phyloP scores from a whole-genome alignment of 164 flowering plant genomes.

The Aristolochia fimbriata region DNA sequence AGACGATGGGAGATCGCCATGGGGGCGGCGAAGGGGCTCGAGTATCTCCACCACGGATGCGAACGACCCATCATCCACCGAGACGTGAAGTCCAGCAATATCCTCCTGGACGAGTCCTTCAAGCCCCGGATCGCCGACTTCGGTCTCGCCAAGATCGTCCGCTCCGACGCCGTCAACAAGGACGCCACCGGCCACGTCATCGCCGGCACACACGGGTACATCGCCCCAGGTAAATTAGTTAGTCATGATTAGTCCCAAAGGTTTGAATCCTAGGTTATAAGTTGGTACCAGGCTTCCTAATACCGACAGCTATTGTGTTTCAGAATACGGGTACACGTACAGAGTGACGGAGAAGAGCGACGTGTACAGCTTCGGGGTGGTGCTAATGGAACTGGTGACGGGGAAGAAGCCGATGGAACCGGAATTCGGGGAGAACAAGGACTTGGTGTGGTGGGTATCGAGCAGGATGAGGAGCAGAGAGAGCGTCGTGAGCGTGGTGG shows the following conservation, averaged over 20 bases:
- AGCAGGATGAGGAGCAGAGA: slow-evolving; percentile 24
- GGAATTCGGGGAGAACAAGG: slow-evolving; percentile 55
- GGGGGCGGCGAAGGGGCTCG: slow-evolving; percentile 71
- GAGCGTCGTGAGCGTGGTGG: slow-evolving; percentile 25
- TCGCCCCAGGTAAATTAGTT: slow-evolving; percentile 49
- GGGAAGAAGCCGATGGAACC: slow-evolving; percentile 54
- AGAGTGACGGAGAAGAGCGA: slow-evolving; percentile 59
- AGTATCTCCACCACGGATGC: slow-evolving; percentile 67
- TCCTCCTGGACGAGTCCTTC: slow-evolving; percentile 41
- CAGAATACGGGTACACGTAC: slow-evolving; percentile 60
- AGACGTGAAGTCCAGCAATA: slow-evolving; percentile 62
- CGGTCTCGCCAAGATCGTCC: slow-evolving; percentile 50
- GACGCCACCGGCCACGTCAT: slow-evolving; percentile 32
- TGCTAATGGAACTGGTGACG: slow-evolving; percentile 61
- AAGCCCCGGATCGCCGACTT: slow-evolving; percentile 61
- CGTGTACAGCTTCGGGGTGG: slow-evolving; percentile 78
- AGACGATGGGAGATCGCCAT: slow-evolving; percentile 49
- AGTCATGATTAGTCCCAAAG: too few species aligned
- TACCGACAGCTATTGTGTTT: too few species aligned
- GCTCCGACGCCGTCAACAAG: slow-evolving; percentile 8
- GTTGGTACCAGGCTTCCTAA: too few species aligned
- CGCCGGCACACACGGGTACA: slow-evolving; percentile 66
- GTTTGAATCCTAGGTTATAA: too few species aligned
- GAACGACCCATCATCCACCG: slow-evolving; percentile 50
- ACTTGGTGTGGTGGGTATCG: slow-evolving; percentile 47